phyloP scores from a whole-genome alignment of 1,284 basidiomycete genomes.

The Heterobasidion annosum region DNA sequence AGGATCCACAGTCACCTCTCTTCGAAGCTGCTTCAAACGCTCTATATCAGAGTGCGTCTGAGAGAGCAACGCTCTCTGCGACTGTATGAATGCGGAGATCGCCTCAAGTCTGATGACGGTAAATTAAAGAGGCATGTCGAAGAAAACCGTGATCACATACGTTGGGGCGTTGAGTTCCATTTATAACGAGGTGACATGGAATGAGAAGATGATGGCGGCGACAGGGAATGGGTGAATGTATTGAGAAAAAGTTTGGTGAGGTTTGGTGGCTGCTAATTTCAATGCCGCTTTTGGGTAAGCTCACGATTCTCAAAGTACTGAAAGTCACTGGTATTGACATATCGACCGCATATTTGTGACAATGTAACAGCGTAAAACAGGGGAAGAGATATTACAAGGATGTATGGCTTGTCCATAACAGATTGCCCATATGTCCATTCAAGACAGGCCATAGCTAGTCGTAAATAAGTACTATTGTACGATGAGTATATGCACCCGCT shows the following conservation, averaged over 20 bases:
- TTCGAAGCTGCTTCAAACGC: slow-evolving; percentile 34
- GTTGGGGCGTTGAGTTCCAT: not conserved
- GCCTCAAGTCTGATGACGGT: slow-evolving; percentile 29
- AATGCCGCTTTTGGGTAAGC: not conserved
- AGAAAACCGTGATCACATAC: not conserved
- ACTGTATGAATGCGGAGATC: slow-evolving; percentile 54
- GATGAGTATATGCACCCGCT: not conserved
- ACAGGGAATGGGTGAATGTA: not conserved
- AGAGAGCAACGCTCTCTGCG: slow-evolving; percentile 46
- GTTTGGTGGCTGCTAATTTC: not conserved
- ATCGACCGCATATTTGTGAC: too few relatives aligned
- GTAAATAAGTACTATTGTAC: slow-evolving; percentile 2
- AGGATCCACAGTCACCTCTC: slow-evolving; percentile 23
- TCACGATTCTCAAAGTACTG: too few relatives aligned
- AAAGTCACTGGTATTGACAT: too few relatives aligned
- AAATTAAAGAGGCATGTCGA: not conserved
- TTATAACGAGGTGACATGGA: not conserved
- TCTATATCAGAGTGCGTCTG: slow-evolving; percentile 54
- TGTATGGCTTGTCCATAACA: too few relatives aligned
- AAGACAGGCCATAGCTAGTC: too few relatives aligned
- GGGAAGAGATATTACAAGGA: too few relatives aligned
- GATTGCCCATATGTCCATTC: too few relatives aligned
- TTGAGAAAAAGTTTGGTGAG: not conserved
- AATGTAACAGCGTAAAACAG: too few relatives aligned
- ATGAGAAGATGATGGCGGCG: not conserved